These are phyloP conservation scores for Schizosaccharomyces lindneri DNA, from an alignment of 805 yeast species.

Conservation along the genomic window DNA sequence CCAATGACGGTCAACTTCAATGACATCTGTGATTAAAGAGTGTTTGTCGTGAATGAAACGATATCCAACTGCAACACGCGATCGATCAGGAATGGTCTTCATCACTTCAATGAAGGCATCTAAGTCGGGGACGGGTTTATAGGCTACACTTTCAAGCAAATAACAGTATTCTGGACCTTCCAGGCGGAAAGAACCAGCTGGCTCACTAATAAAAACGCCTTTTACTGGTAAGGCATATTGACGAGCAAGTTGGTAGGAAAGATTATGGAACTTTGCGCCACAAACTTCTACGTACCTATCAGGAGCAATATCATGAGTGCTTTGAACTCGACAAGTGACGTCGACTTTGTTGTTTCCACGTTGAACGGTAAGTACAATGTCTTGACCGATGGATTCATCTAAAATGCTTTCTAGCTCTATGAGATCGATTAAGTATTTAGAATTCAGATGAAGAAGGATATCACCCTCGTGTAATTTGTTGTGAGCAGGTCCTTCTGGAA, in stretches of 20 bases:
- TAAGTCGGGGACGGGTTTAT: slow-evolving; percentile 44
- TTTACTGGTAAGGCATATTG: slow-evolving; percentile 57
- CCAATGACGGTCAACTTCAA: slow-evolving; percentile 73
- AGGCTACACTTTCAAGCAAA: slow-evolving; percentile 58
- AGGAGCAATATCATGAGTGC: slow-evolving; percentile 65
- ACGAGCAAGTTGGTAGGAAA: slow-evolving; percentile 76
- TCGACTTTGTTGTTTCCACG: slow-evolving; percentile 43
- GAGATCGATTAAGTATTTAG: slow-evolving; percentile 37
- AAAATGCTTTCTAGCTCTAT: slow-evolving; percentile 61
- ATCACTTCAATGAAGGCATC: slow-evolving; percentile 57
- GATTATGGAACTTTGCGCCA: slow-evolving; percentile 66
- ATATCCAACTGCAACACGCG: slow-evolving; percentile 42
- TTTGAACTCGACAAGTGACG: slow-evolving; percentile 34
- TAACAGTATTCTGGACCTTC: slow-evolving; percentile 41
- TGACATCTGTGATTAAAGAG: slow-evolving; percentile 30
- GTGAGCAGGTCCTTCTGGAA: slow-evolving; percentile 72
- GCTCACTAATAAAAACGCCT: slow-evolving; percentile 61
- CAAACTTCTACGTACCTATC: slow-evolving; percentile 54
- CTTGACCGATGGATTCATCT: slow-evolving; percentile 42
- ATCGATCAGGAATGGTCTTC: slow-evolving; percentile 50
- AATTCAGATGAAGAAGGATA: slow-evolving; percentile 49
- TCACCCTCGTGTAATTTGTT: slow-evolving; percentile 61
- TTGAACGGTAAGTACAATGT: slow-evolving; percentile 33
- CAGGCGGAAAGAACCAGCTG: slow-evolving; percentile 43
- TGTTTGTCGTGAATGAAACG: slow-evolving; percentile 65